Evolutionary conservation across 805 yeast species (phyloP), one percentile per base, ranked within the genome.

Genomic region (Dipodascus geniculatus): DNA sequence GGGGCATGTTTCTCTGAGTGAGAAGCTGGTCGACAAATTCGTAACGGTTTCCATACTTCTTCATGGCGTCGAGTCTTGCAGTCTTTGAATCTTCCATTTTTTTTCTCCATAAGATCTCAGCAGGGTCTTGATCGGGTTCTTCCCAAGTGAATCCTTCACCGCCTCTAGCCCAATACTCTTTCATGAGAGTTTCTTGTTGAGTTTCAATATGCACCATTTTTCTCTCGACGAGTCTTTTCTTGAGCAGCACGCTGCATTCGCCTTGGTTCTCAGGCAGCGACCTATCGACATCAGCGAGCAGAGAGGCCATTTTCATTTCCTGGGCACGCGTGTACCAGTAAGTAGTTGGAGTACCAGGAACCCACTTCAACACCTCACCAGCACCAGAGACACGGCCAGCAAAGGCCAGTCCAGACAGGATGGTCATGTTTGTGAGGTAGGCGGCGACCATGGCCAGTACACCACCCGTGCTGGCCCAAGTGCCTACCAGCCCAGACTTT

Each of bases 121-220:
- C 95, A 0, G 96, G 96, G 63, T 87, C 96, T 63, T 84, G 85
- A 64, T 87, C 96, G 0, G 95, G 95, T 63, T 87, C 96, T 11
- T 79, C 83, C 96, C 96, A 87, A 56, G 83, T 86, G 63, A 85
- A 87, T 14, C 88, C 89, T 53, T 83, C 90, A 28, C 96, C 96
- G 4, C 87, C 86, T 47, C 84, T 76, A 63, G 86, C 80, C 96
- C 96, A 87, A 68, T 86, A 87, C 60, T 88, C 95, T 63, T 86
- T 85, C 59, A 87, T 61, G 71, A 80, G 74, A 49, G 78, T 64
- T 56, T 87, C 95, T 56, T 79, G 83, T 53, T 81, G 79, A 49
- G 84, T 80, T 59, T 79, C 71, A 3, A 68, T 65, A 24, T 71
- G 65, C 19, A 71, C 59, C 58, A 78, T 63, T 23, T 63, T 58